Conservation (phyloP, 2,329 filamentous ascomycete species). For the Penicillium sumatraense region DNA sequence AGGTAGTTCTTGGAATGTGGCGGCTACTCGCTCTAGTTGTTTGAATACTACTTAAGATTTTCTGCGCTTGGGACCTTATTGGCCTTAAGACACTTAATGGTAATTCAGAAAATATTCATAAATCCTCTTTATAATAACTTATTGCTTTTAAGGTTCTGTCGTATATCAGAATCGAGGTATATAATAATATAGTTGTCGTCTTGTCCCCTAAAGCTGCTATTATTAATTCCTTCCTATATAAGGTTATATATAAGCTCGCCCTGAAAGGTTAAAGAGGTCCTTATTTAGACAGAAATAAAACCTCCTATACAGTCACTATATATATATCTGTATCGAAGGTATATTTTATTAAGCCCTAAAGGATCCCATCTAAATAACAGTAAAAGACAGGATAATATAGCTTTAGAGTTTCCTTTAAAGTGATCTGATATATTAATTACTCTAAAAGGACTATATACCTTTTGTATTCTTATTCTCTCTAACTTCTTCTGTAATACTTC, state of each 20-base stretch:
- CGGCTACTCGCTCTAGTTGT: constrained; percentile 32
- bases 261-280: constrained; percentile 27
- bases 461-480: constrained; percentile 32
- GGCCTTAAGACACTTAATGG: constrained; percentile 14
- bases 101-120: constrained; percentile 36
- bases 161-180: constrained; percentile 28
- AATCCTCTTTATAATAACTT: constrained; percentile 42
- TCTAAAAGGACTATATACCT: constrained; percentile 5
- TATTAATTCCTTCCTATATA: constrained; percentile 21
- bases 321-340: constrained; percentile 43
- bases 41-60: constrained; percentile 27
- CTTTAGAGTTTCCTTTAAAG: constrained; percentile 35
- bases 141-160: constrained; percentile 37
- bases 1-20: constrained; percentile 36
- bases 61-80: constrained; percentile 20
- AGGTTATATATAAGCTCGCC: constrained; percentile 31
- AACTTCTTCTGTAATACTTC: constrained; percentile 36
- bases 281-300: constrained; percentile 46
- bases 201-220: constrained; percentile 23
- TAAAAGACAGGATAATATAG: constrained; percentile 33
- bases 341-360: constrained; percentile 21
- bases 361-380: constrained; percentile 10
- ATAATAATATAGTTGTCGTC: constrained; percentile 18
- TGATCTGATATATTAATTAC: constrained; percentile 33
- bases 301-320: constrained; percentile 43